Percentiles rank a stretch among this genome's conserved stretches.
phyloP scores from a whole-genome alignment of 805 yeast species.

The Yarrowia sp. region DNA sequence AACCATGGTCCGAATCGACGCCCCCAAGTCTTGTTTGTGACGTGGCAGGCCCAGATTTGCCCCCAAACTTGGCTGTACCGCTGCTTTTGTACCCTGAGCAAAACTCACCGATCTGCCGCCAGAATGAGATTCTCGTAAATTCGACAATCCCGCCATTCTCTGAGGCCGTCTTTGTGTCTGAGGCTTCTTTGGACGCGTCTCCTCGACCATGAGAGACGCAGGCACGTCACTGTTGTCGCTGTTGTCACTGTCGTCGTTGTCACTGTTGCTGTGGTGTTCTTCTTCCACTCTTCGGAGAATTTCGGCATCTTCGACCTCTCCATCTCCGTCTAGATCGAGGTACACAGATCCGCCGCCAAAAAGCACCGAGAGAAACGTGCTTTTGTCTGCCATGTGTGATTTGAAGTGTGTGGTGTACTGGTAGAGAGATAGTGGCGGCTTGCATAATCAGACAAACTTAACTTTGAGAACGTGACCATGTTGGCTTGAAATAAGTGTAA shows the following conservation, averaged over 20 bases:
- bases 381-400: conserved; percentile 8
- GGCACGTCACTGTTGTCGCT: conserved; percentile 21
- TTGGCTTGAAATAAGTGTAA: no score
- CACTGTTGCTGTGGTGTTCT: not conserved
- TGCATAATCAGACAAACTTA: conserved; percentile 10
- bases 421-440: conserved; percentile 15
- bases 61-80: not conserved
- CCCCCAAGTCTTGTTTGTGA: conserved; percentile 14
- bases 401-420: not conserved
- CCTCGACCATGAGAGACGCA: conserved; percentile 1
- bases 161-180: not conserved
- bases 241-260: not conserved
- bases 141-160: not conserved
- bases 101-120: conserved; percentile 10
- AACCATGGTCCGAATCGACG: conserved; percentile 15
- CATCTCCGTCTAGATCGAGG: conserved; percentile 15
- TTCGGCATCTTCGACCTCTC: conserved; percentile 16
- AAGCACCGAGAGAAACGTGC: conserved; percentile 16
- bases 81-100: not conserved
- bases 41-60: not conserved
- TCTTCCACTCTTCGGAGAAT: conserved; percentile 18
- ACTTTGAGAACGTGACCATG: not conserved
- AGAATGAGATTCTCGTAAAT: not conserved
- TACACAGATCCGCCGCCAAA: conserved; percentile 22
- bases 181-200: not conserved